Evolutionary conservation across 768 basidiomycete species (phyloP).

Genomic region (Mycena olivaceomarginata): DNA sequence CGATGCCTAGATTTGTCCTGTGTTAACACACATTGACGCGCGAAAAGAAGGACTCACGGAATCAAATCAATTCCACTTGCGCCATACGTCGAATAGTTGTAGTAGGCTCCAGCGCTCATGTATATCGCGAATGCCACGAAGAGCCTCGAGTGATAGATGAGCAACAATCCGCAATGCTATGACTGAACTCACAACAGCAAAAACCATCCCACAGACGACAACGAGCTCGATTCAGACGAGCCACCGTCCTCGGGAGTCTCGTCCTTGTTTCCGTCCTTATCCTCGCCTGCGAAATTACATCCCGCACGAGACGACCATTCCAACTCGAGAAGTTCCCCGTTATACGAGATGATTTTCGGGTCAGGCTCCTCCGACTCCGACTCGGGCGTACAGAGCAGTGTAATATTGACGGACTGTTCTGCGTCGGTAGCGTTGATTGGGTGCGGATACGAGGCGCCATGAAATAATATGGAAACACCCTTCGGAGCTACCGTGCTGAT

Average conservation of each 20-base stretch:
- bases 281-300: constrained; percentile 65
- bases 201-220: constrained; percentile 91
- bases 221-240: constrained; percentile 65
- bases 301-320: constrained; percentile 80
- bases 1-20: constrained; percentile 75
- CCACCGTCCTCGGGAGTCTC: constrained; percentile 39
- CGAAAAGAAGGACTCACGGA: constrained; percentile 73
- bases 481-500: constrained; percentile 64
- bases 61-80: constrained; percentile 89
- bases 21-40: constrained; percentile 17
- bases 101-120: constrained; percentile 88
- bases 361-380: not conserved
- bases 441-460: constrained; percentile 78
- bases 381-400: constrained; percentile 69
- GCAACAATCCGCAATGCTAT: constrained; percentile 9
- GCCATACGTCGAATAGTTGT: constrained; percentile 93
- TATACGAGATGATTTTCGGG: constrained; percentile 76
- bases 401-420: constrained; percentile 77
- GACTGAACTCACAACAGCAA: constrained; percentile 84
- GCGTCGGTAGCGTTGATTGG: constrained; percentile 63
- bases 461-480: constrained; percentile 73
- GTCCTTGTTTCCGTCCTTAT: constrained; percentile 50
- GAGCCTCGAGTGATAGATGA: constrained; percentile 60
- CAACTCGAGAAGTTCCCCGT: constrained; percentile 70
- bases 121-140: constrained; percentile 82